Base-by-base conservation (phyloP, 495 filamentous ascomycete species). In the Saxophila tyrrhenica region DNA sequence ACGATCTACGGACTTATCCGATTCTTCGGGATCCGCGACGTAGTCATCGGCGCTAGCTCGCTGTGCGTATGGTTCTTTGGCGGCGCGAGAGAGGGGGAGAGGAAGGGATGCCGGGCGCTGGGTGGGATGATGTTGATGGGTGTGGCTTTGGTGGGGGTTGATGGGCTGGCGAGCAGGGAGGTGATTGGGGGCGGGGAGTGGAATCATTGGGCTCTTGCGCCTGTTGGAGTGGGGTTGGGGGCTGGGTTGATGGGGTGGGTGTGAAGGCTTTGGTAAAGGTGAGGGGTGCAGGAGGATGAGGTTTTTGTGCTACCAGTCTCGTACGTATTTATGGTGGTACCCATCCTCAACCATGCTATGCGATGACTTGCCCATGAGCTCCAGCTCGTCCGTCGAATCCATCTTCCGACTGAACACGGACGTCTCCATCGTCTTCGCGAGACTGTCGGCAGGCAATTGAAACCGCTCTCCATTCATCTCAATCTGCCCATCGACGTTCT, bases 41-140 rank as follows among this genome's bases (percentile, higher is more conserved):
- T 85, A 23, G 92, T 94, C 54, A 92, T 94, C 3, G 92, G 97
- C 72, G 95, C 90, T 0, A 79, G 86, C 15, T 94, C 97, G 72
- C 94, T 97, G 7, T 35, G 13, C 13, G 13, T 35, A 5, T 35
- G 29, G 29, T 35, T 7, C 29, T 35, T 35, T 35, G 29, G 29
- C 29, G 29, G 29, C 7, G 29, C 29, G 5, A 35, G 29, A 13
- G 29, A 35, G 29, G 29, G 29, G 13, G 13, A 13, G 7, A 35
- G 29, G 29, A 35, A 35, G 29, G 29, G 29, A n/a, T 35, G 29
- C 13, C 29, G 29, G 29, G 13, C 13, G 29, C 5, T 35, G 29
- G 13, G 29, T 13, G 5, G 29, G 29, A 35, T 13, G 29, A 35
- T 35, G 29, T 35, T 35, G n/a, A n/a, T n/a, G 5, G 29, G 29